Evolutionary conservation across 129 eudicot species (phyloP), one percentile per base, ranked within the genome.

Genomic region (Erigeron canadensis): DNA sequence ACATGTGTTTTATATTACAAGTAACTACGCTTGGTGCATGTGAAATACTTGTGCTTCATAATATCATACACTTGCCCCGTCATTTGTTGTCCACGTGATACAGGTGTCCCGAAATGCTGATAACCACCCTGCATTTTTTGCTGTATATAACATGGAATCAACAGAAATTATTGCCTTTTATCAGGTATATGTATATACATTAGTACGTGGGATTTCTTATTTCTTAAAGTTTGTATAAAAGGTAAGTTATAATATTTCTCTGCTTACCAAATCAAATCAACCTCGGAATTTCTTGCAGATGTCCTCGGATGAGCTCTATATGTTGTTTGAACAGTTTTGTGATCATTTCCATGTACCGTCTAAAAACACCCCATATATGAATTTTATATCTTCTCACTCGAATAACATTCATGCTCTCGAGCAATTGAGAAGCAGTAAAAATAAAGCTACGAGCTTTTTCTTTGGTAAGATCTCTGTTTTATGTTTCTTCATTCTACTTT

Each of bases 81-180:
- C 75, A 67, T 67, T 16, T 67, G 68, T 61, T 55, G 51, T 63
- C 42, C 43, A 44, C 63, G 8, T 70, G 58, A 65, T 75, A 23
- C 89, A 95, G 99, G 91, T 90, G 22, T 87, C 96, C 5, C 81
- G 99, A 75, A 95, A 81, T 80, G 81, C 97, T 63, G 99, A 95
- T 69, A 89, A 74, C 76, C 97, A 95, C 77, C 91, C 99, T 81
- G 94, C 99, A 39, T 90, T 95, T 69, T 91, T 90, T 88, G 97
- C 97, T 81, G 94, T 95, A 80, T 95, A 95, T 81, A 84, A 95
- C 84, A 95, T 95, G 99, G 99, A 90, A 87, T 85, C 89, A 38
- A 87, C 99, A 17, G 97, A 95, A 80, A 77, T 95, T 74, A 59
- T 90, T 68, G 86, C 99, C 64, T 95, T 95, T 84, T 90, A 87